A percentile compares a stretch with the other conserved stretches of the same genome.
Conservation (phyloP, 176 grass and related monocot genomes). For the Oryza coarctata region DNA sequence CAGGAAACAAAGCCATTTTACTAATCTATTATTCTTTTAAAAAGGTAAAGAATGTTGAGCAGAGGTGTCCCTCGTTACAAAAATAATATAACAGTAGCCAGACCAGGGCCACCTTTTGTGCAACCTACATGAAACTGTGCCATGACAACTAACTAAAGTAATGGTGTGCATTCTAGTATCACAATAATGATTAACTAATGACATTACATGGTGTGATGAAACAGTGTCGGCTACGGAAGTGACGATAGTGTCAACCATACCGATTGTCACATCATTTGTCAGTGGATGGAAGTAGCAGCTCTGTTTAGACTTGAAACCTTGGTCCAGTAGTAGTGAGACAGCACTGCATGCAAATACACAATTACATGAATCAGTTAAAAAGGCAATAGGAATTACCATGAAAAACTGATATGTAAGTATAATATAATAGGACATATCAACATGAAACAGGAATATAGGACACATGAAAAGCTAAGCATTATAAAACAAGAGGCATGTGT, state of each 20-base stretch:
- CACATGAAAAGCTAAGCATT: slow-evolving; percentile 9
- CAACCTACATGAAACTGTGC: not conserved
- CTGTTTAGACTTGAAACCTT: slow-evolving; percentile 69
- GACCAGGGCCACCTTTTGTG: not conserved
- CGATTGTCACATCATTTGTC: slow-evolving; percentile 91
- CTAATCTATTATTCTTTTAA: not conserved
- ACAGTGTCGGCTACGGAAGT: not conserved
- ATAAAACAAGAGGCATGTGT: not conserved
- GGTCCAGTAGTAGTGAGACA: slow-evolving; percentile 87
- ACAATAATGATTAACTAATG: slow-evolving; percentile 3
- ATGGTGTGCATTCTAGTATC: not conserved
- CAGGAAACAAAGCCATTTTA: not conserved
- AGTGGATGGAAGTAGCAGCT: slow-evolving; percentile 93
- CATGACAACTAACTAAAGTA: slow-evolving; percentile 2
- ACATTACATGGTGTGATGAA: not conserved
- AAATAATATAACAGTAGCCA: slow-evolving; percentile 13
- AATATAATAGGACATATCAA: slow-evolving; percentile 16
- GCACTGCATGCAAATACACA: slow-evolving; percentile 49
- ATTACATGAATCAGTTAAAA: slow-evolving; percentile 30
- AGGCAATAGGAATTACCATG: not conserved
- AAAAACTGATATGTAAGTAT: not conserved
- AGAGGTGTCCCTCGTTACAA: not conserved
- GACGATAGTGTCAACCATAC: slow-evolving; percentile 45
- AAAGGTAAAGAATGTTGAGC: not conserved
- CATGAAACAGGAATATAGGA: slow-evolving; percentile 4